Conservation (phyloP, 257 asterid species). For the Fraxinus anomala region DNA sequence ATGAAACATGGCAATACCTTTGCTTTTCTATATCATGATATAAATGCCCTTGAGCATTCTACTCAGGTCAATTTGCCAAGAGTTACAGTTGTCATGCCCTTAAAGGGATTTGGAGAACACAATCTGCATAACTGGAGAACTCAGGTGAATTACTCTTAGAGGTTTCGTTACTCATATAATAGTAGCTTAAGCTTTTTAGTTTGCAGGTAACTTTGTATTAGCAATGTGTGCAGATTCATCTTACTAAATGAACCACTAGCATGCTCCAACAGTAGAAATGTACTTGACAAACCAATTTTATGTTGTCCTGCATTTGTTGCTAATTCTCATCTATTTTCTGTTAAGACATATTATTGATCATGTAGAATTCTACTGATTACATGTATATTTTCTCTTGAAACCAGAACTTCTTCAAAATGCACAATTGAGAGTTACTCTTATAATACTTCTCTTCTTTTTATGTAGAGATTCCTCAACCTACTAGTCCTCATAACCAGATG, state of each 20-base stretch:
- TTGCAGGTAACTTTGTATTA: constrained; percentile 16
- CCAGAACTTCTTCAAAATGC: constrained; percentile 13
- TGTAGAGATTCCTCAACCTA: constrained; percentile 16
- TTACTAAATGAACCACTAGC: constrained; percentile 8
- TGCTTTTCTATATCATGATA: constrained; percentile 70
- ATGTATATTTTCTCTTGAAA: background rate
- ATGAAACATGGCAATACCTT: constrained; percentile 65
- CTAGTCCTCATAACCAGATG: constrained; percentile 19
- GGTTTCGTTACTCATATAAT: constrained; percentile 22
- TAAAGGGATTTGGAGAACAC: constrained; percentile 98
- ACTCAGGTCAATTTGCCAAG: constrained; percentile 78
- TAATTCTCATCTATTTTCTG: constrained; percentile 16
- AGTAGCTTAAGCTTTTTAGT: constrained; percentile 14
- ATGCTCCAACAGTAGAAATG: constrained; percentile 1
- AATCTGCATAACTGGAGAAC: constrained; percentile 97
- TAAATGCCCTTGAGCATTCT: constrained; percentile 81
- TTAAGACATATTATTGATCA: constrained; percentile 3
- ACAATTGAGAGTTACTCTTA: constrained; percentile 12
- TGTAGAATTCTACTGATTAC: background rate
- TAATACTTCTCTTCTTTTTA: constrained; percentile 4
- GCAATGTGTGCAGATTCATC: constrained; percentile 5
- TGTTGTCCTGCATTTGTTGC: constrained; percentile 17
- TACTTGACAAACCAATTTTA: constrained; percentile 18
- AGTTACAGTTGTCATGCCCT: constrained; percentile 94
- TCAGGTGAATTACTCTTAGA: constrained; percentile 60